Evolutionary conservation across 768 basidiomycete genomes (phyloP).

Genomic region (Podaxis mareebaensis): DNA sequence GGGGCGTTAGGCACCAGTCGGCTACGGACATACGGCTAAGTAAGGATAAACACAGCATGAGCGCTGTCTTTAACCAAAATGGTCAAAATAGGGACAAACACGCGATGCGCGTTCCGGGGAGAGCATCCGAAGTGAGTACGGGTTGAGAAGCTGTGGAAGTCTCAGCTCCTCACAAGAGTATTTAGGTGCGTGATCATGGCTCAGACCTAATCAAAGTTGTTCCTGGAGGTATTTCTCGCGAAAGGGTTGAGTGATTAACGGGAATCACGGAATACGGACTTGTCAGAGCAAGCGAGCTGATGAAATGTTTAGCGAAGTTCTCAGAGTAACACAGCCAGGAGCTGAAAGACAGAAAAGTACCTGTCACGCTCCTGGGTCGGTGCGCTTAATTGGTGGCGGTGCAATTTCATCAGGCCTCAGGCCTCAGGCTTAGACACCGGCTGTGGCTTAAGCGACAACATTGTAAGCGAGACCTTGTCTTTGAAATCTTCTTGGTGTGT

Average conservation of each 20-base stretch:
- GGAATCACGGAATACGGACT: constrained; percentile 12
- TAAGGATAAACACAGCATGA: neutral
- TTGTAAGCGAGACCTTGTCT: neutral
- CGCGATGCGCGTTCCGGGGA: neutral
- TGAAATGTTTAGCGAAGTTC: constrained; percentile 10
- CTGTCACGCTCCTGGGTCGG: neutral
- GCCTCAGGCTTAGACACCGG: constrained; percentile 9
- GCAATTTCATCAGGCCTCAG: constrained; percentile 10
- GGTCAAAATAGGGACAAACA: constrained; percentile 1
- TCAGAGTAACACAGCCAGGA: constrained; percentile 17
- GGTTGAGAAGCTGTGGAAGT: neutral
- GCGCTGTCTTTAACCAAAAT: neutral
- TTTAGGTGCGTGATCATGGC: neutral
- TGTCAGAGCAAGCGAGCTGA: constrained; percentile 14
- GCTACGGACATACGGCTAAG: constrained; percentile 8
- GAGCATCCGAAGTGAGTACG: neutral
- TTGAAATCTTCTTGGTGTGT: neutral
- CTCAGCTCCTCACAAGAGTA: neutral
- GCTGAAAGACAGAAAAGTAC: constrained; percentile 2
- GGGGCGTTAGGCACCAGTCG: neutral
- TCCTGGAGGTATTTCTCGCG: constrained; percentile 2
- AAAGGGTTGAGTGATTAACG: constrained; percentile 1
- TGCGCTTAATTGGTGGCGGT: constrained; percentile 12
- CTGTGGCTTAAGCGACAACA: neutral
- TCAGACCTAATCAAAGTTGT: neutral